A percentile compares a stretch with the other conserved stretches of the same genome.
Conservation (phyloP, 78 protist species). For the slime mould (Dictyostelium discoideum) region DNA sequence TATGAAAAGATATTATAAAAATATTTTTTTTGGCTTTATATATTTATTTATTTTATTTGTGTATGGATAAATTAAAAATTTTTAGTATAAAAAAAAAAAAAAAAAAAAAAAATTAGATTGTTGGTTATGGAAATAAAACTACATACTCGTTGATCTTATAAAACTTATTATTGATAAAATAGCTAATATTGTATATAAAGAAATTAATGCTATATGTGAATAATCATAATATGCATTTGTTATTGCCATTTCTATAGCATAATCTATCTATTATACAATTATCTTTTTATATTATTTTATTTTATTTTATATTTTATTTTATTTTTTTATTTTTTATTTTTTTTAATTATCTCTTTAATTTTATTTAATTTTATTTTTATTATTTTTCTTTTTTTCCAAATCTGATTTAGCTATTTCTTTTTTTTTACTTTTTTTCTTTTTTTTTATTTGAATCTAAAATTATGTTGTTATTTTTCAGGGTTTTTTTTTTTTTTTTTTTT, state of each 20-base stretch:
- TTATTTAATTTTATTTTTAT: too few species aligned
- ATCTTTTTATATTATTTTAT: too few species aligned
- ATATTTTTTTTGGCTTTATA: neutral
- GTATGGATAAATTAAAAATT: neutral
- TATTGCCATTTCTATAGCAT: neutral
- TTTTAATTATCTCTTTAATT: too few species aligned
- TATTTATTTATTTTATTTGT: neutral
- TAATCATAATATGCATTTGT: neutral
- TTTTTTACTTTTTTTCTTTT: too few species aligned
- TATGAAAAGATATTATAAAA: neutral
- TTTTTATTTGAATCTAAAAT: too few species aligned
- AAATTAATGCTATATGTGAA: constrained; percentile 5
- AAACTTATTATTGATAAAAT: neutral
- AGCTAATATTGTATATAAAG: neutral
- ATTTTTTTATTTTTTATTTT: too few species aligned
- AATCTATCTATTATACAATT: neutral
- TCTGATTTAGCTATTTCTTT: neutral
- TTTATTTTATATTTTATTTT: too few species aligned
- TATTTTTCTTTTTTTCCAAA: neutral
- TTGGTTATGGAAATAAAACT: neutral
- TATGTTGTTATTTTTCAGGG: too few species aligned
- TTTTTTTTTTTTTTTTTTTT: too few species aligned
- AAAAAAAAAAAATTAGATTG: neutral
- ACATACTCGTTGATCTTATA: neutral
- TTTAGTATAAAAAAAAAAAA: neutral